Conservation (phyloP, 2,329 filamentous ascomycete species). For the Xylariaceae sp. region DNA sequence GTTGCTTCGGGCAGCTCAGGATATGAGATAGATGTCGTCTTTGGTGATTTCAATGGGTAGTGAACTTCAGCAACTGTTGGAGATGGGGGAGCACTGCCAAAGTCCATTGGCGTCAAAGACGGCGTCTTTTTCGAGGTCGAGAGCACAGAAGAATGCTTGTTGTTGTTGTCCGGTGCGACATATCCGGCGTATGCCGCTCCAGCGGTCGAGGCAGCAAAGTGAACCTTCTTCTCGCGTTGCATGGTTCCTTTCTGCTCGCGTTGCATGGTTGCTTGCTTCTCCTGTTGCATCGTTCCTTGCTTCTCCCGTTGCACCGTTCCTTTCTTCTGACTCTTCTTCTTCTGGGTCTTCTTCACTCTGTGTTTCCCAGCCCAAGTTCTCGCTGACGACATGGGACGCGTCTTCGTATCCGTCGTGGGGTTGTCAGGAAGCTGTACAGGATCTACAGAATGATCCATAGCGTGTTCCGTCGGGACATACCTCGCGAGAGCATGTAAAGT, state of each 20-base stretch:
- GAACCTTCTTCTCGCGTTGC: too few species aligned
- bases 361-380: neutral
- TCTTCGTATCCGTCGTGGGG: constrained; percentile 13
- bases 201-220: too few species aligned
- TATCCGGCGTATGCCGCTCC: too few species aligned
- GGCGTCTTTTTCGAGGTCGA: neutral
- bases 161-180: too few species aligned
- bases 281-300: too few species aligned
- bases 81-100: neutral
- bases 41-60: constrained; percentile 15
- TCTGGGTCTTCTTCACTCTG: neutral
- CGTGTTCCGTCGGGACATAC: neutral
- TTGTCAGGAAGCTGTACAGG: constrained; percentile 13
- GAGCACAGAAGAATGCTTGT: too few species aligned
- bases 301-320: too few species aligned
- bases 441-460: constrained; percentile 4
- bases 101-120: neutral
- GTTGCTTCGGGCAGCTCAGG: neutral
- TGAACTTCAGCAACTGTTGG: constrained; percentile 9
- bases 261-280: neutral
- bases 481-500: constrained; percentile 22
- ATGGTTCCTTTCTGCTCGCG: neutral
- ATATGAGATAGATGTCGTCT: constrained; percentile 6
- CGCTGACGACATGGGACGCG: neutral
- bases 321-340: neutral